Percentiles rank a stretch among this genome's conserved stretches.
Conservation (phyloP, 805 yeast species). For the Sugiyamaella smithiae region DNA sequence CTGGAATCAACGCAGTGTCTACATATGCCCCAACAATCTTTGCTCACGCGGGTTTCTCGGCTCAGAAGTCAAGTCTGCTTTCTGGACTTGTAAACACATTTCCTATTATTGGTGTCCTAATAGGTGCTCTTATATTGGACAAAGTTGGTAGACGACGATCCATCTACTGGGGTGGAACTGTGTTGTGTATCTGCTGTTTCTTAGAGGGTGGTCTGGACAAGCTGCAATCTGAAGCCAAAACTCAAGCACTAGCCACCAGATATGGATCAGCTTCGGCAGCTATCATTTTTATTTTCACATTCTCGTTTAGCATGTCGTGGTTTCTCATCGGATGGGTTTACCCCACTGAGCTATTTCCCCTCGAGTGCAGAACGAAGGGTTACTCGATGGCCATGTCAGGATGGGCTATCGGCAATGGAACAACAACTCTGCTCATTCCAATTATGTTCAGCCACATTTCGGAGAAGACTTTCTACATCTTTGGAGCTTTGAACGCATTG, state of each 20-base stretch:
- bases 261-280: conserved; percentile 4
- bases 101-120: not conserved
- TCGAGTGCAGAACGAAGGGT: conserved; percentile 11
- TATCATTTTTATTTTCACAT: not conserved
- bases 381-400: conserved; percentile 5
- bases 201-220: conserved; percentile 1
- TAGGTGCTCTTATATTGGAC: not conserved
- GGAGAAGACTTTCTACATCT: not conserved
- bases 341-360: conserved; percentile 9
- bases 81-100: conserved; percentile 5
- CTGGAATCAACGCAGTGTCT: conserved; percentile 56
- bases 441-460: not conserved
- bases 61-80: not conserved
- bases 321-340: conserved; percentile 10
- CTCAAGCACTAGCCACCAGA: not conserved
- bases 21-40: conserved; percentile 46
- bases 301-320: conserved; percentile 8
- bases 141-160: not conserved
- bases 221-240: not conserved
- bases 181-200: conserved; percentile 4
- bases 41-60: conserved; percentile 7
- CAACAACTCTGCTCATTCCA: conserved; percentile 1
- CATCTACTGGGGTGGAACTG: conserved; percentile 6
- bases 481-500: not conserved
- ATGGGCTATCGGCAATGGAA: conserved; percentile 1